Evolutionary conservation across 495 filamentous ascomycete genomes (phyloP).

Genomic region (Penicillium ucsense): DNA sequence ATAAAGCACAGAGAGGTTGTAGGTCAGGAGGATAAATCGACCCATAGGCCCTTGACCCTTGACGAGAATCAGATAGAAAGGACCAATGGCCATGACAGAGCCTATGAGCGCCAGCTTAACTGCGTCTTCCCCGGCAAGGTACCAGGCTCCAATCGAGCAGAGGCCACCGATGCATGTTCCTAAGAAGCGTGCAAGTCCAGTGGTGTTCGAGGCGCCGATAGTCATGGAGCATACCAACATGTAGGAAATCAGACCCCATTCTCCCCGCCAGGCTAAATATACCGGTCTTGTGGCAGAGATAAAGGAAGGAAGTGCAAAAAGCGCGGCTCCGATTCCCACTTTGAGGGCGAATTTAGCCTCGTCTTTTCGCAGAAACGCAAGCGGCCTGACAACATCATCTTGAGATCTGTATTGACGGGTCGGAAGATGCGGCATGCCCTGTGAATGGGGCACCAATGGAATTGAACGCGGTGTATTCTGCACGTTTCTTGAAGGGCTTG

Average conservation of each 20-base stretch:
- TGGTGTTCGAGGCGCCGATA: slow-evolving; percentile 91
- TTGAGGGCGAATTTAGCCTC: slow-evolving; percentile 79
- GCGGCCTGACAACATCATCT: slow-evolving; percentile 45
- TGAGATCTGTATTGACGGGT: slow-evolving; percentile 17
- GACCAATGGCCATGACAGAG: slow-evolving; percentile 68
- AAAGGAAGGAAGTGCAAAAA: slow-evolving; percentile 87
- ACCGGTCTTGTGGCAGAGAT: slow-evolving; percentile 64
- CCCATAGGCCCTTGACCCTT: slow-evolving; percentile 82
- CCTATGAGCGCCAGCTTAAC: slow-evolving; percentile 66
- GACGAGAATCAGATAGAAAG: slow-evolving; percentile 80
- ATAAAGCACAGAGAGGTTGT: slow-evolving; percentile 91
- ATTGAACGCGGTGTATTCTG: too few relatives aligned
- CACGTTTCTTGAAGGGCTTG: too few relatives aligned
- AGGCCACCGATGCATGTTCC: slow-evolving; percentile 77
- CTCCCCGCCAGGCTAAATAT: slow-evolving; percentile 84
- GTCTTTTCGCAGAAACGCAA: slow-evolving; percentile 53
- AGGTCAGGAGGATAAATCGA: slow-evolving; percentile 85
- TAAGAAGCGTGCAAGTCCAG: slow-evolving; percentile 71
- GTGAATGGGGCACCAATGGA: background rate
- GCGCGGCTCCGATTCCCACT: slow-evolving; percentile 76
- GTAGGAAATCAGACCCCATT: slow-evolving; percentile 94
- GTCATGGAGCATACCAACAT: slow-evolving; percentile 99
- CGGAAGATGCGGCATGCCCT: slow-evolving; percentile 19
- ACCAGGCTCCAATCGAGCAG: slow-evolving; percentile 69
- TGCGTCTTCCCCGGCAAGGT: slow-evolving; percentile 58